A percentile compares a stretch with the other conserved stretches of the same genome.
Conservation (phyloP, 2,329 filamentous ascomycete genomes). For the Aureobasidium sp. region DNA sequence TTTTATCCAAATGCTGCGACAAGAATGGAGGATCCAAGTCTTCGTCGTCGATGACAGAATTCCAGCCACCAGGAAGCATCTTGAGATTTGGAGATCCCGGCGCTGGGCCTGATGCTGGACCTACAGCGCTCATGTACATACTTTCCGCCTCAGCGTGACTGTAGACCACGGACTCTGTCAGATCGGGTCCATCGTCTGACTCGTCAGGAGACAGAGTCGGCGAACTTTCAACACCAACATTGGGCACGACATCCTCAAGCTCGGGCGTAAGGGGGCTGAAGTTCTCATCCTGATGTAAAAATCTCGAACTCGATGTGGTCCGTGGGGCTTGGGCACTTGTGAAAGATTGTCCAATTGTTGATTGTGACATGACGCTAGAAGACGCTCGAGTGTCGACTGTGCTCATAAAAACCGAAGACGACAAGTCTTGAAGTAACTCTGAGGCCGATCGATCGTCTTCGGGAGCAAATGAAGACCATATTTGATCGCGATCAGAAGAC, state of each 20-base stretch:
- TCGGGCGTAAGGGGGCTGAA: not conserved
- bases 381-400: not conserved
- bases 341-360: not conserved
- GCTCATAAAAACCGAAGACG: constrained; percentile 6
- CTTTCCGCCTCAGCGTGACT: constrained; percentile 76
- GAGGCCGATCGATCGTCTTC: constrained; percentile 1
- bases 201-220: not conserved
- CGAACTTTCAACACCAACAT: not conserved
- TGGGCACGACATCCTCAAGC: not conserved
- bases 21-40: constrained; percentile 6
- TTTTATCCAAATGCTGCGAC: constrained; percentile 4
- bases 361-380: not conserved
- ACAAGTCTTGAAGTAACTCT: not conserved
- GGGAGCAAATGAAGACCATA: constrained; percentile 11
- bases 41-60: constrained; percentile 10
- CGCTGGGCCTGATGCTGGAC: not conserved
- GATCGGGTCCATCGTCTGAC: constrained; percentile 16
- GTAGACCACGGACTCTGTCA: constrained; percentile 57
- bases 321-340: not conserved
- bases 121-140: constrained; percentile 73
- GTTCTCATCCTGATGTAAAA: not conserved
- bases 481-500: constrained; percentile 8
- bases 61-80: constrained; percentile 8
- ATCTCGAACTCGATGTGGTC: not conserved
- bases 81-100: constrained; percentile 1